Evolutionary conservation across 345 rosid species (phyloP).

Genomic region (Heritiera fomes): DNA sequence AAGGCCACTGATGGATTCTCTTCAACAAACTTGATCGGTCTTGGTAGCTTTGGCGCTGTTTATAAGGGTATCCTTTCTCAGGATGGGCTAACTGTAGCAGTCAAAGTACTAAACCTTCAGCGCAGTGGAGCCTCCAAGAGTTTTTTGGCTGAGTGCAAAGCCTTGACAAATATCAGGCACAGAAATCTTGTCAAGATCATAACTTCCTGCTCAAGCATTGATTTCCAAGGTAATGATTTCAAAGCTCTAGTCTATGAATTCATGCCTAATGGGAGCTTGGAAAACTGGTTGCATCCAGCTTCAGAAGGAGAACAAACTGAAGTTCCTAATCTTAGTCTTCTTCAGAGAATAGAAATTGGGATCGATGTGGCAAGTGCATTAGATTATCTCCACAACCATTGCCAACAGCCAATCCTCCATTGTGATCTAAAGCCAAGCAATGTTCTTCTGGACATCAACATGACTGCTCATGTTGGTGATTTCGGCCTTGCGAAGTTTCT

Average conservation of each 20-base stretch:
- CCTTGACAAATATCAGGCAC: constrained; percentile 18
- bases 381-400: constrained; percentile 28
- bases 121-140: constrained; percentile 26
- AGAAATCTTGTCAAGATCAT: constrained; percentile 22
- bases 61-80: constrained; percentile 14
- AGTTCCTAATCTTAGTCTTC: constrained; percentile 11
- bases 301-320: neutral
- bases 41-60: constrained; percentile 24
- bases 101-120: constrained; percentile 23
- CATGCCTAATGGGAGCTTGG: constrained; percentile 23
- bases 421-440: constrained; percentile 36
- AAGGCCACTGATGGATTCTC: constrained; percentile 21
- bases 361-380: constrained; percentile 26
- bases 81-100: neutral
- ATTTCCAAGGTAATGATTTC: constrained; percentile 28
- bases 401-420: constrained; percentile 24
- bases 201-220: constrained; percentile 17
- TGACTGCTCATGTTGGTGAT: constrained; percentile 31
- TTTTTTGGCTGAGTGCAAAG: constrained; percentile 20
- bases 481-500: constrained; percentile 26
- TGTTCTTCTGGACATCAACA: constrained; percentile 21
- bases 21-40: neutral
- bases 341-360: constrained; percentile 24
- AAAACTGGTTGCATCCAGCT: constrained; percentile 16
- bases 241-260: constrained; percentile 21